Conservation (phyloP, 2,329 filamentous ascomycete genomes). For the Aspergillus calidoustus region DNA sequence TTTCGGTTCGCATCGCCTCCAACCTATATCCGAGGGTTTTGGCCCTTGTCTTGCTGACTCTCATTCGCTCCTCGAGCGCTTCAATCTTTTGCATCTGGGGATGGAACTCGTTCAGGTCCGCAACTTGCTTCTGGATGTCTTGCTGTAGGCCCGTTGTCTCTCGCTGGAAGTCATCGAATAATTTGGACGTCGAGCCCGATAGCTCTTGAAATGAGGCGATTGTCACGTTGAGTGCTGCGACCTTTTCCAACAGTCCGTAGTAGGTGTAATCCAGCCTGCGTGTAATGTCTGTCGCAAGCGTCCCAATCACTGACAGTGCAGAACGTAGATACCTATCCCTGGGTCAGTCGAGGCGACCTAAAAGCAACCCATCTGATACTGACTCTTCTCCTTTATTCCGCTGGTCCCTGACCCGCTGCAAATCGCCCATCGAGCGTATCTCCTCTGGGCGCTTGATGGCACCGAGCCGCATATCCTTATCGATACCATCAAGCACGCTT, state of each 20-base stretch:
- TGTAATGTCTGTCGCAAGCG: conserved; percentile 48
- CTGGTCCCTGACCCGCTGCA: conserved; percentile 53
- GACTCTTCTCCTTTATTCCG: conserved; percentile 81
- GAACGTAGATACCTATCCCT: conserved; percentile 36
- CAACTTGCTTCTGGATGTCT: conserved; percentile 44
- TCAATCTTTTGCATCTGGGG: conserved; percentile 43
- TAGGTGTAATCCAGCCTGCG: conserved; percentile 54
- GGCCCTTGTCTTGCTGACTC: conserved; percentile 38
- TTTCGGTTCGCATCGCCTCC: conserved; percentile 42
- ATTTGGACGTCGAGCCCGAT: conserved; percentile 38
- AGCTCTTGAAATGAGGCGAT: conserved; percentile 49
- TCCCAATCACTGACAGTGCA: conserved; percentile 42
- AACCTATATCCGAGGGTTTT: conserved; percentile 44
- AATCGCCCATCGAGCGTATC: conserved; percentile 39
- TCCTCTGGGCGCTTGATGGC: conserved; percentile 33
- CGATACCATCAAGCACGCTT: conserved; percentile 33
- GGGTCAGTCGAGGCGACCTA: background rate
- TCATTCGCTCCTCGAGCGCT: conserved; percentile 46
- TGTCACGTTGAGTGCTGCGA: conserved; percentile 45
- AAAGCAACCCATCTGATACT: conserved; percentile 49
- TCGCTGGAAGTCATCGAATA: conserved; percentile 45
- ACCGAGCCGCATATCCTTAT: conserved; percentile 33
- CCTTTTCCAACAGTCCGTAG: conserved; percentile 52
- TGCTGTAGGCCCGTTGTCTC: conserved; percentile 41
- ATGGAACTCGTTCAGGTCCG: conserved; percentile 43